Percentiles rank a stretch among this genome's conserved stretches.
phyloP scores from a whole-genome alignment of 2,329 filamentous ascomycete genomes.

The Penicillium sp. region DNA sequence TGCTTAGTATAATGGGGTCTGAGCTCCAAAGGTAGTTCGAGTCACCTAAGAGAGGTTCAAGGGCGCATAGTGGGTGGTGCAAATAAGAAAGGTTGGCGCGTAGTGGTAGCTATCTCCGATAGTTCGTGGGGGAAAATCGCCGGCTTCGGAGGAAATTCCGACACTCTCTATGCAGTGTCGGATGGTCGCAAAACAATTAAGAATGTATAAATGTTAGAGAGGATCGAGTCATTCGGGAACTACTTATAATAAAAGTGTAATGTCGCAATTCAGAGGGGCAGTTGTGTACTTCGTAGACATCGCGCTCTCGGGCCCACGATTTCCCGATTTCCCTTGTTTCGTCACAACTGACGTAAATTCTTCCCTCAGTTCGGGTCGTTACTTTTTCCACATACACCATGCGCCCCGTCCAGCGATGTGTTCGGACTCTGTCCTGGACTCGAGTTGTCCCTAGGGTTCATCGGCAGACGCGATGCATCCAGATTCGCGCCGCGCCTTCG shows the following conservation, averaged over 20 bases:
- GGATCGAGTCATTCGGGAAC: neutral
- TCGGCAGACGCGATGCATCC: constrained; percentile 40
- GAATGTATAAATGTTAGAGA: neutral
- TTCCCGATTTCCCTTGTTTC: constrained; percentile 22
- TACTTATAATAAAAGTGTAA: constrained; percentile 1
- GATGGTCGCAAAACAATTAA: neutral
- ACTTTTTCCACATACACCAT: constrained; percentile 27
- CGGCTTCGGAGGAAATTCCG: constrained; percentile 37
- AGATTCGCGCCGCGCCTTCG: constrained; percentile 46
- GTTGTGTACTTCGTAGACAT: constrained; percentile 16
- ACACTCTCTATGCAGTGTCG: neutral
- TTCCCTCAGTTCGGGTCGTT: constrained; percentile 10
- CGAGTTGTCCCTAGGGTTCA: constrained; percentile 31
- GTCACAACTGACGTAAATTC: constrained; percentile 28
- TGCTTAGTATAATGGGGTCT: constrained; percentile 6
- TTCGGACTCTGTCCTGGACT: constrained; percentile 35
- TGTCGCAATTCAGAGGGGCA: constrained; percentile 29
- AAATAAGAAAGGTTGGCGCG: constrained; percentile 11
- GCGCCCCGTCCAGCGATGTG: constrained; percentile 39
- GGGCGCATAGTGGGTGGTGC: constrained; percentile 26
- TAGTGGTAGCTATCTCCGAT: constrained; percentile 17
- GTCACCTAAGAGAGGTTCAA: constrained; percentile 15
- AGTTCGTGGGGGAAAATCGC: constrained; percentile 29
- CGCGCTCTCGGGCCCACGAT: constrained; percentile 24
- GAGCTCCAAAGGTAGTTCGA: neutral